phyloP scores from a whole-genome alignment of 2,329 filamentous ascomycete genomes.

The Sphaerulina musiva region DNA sequence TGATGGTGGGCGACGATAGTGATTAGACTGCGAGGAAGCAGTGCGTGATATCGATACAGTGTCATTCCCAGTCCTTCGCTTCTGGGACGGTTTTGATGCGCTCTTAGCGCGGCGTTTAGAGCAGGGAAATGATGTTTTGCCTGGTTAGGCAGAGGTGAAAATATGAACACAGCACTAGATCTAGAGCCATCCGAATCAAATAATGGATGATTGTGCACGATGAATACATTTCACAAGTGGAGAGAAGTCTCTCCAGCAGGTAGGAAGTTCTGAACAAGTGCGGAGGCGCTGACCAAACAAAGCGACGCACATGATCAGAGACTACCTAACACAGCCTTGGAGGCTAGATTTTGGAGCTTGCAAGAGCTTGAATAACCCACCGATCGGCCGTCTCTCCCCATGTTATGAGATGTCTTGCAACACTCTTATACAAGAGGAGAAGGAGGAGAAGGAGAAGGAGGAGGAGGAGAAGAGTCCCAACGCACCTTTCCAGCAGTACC shows the following conservation, averaged over 20 bases:
- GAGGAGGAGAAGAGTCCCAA: no score
- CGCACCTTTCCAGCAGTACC: no score
- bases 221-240: not conserved
- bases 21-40: constrained; percentile 7
- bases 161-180: constrained; percentile 6
- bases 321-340: no score
- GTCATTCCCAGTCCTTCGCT: constrained; percentile 17
- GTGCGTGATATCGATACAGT: constrained; percentile 3
- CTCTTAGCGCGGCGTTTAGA: constrained; percentile 20
- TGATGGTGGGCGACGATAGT: constrained; percentile 16
- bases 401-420: no score
- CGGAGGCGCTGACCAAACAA: no score
- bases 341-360: no score
- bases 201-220: constrained; percentile 8
- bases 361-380: no score
- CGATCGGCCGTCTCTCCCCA: no score
- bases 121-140: not conserved
- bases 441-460: no score
- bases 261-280: not conserved
- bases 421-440: no score
- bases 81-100: constrained; percentile 10
- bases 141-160: not conserved
- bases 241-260: not conserved
- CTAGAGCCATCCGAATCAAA: constrained; percentile 6
- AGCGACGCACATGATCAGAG: no score